Conservation (phyloP, 306 rosid species). For the Mimosa pudica region DNA sequence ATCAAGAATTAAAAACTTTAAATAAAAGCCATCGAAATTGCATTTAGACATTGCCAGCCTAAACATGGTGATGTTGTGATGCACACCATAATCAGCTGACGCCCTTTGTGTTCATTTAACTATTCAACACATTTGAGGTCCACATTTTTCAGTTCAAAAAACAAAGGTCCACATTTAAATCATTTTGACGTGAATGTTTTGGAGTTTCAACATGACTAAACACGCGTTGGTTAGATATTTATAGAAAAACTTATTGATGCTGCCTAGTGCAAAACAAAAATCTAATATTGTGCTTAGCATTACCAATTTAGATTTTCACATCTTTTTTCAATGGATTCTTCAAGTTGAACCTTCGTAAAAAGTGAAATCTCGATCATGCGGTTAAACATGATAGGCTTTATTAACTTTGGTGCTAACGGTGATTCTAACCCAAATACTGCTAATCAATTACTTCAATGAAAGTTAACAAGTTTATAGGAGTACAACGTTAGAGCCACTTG, state of each 20-base stretch:
- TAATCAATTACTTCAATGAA: background rate
- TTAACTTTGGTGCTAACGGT: conserved; percentile 3
- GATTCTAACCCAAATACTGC: conserved; percentile 16
- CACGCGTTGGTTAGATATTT: background rate
- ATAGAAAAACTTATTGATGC: conserved; percentile 13
- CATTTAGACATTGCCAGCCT: too few species aligned
- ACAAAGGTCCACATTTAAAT: too few species aligned
- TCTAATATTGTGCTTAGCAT: conserved; percentile 1
- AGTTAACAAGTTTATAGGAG: background rate
- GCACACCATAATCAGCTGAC: too few species aligned
- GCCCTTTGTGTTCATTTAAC: too few species aligned
- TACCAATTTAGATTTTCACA: background rate
- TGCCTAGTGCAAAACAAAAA: background rate
- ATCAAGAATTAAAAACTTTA: too few species aligned
- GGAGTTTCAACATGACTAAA: too few species aligned
- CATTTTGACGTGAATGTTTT: too few species aligned
- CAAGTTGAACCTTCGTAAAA: conserved; percentile 28
- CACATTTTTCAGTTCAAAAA: too few species aligned
- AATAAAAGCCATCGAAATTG: too few species aligned
- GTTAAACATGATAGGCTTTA: conserved; percentile 9
- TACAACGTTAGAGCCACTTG: background rate
- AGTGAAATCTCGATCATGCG: background rate
- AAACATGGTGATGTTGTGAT: too few species aligned
- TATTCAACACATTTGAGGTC: too few species aligned
- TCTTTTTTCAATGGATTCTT: conserved; percentile 24